Evolutionary conservation across 1,139 yeast genomes (phyloP), one percentile per base, ranked within the genome.

Genomic region (Magnusiomyces paraingens): DNA sequence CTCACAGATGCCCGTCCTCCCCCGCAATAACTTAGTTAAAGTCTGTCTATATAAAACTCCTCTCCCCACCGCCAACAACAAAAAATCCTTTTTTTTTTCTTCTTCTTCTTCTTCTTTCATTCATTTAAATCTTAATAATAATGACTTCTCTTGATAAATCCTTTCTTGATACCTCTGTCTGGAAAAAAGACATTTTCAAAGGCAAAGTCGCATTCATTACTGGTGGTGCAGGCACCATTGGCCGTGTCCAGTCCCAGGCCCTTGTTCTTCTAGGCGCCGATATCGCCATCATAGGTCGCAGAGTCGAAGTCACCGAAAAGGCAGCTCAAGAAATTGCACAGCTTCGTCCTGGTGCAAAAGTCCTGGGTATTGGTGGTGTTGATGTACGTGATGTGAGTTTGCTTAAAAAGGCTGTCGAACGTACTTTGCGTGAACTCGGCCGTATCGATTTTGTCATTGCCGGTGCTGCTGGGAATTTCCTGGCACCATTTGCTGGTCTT

Each of bases 391-490:
- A 81, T 38, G 78, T 84, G 47, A 63, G 77, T 22, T 76, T 81
- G 18, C 64, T 91, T 56, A 75, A 71, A 14, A 64, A 63, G 10
- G 95, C 95, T 0, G 96, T 81, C 1, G 78, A 77, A 14, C 64
- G 67, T 47, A 82, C 96, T 0, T 86, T 89, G 18, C 64, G 69
- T 12, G 76, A 77, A 61, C 77, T 88, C 58, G 96, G 95, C 6
- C 72, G 78, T 58, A 84, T 87, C 58, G 97, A 91, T 69, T 86
- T 70, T 66, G 94, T 90, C 45, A 84, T 91, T 69, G 91, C 94
- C 44, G 98, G 97, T 18, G 97, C 98, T 1, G 97, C 97, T 2
- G 97, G 98, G 4, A 90, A 90, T 73, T 91, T 90, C 65, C 70
- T 91, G 59, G 75, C 90, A 38, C 94, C 88, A 66, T 82, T 90